These are phyloP conservation scores for Monosporascus sp. DNA, from an alignment of 2,329 filamentous ascomycete genomes.

Conservation along the genomic window DNA sequence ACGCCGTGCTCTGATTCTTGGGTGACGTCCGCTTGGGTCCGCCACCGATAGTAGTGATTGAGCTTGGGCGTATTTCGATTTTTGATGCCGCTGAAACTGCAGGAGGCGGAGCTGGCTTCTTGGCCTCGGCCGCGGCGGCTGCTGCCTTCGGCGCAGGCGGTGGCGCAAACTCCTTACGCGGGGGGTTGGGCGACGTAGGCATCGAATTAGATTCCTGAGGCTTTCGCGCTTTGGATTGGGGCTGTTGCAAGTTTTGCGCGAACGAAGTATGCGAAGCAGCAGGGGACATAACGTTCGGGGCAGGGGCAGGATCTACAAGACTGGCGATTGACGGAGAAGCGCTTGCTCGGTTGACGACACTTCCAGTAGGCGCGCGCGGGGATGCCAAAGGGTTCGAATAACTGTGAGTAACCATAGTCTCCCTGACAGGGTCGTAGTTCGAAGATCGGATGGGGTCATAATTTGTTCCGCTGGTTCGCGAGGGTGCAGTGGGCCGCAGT, in stretches of 20 bases:
- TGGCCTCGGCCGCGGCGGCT: conserved; percentile 29
- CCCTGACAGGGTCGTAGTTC: conserved; percentile 60
- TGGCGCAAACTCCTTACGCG: conserved; percentile 30
- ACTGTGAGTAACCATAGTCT: conserved; percentile 53
- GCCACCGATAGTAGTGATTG: conserved; percentile 27
- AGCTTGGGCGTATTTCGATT: conserved; percentile 28
- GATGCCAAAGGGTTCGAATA: conserved; percentile 43
- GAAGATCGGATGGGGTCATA: conserved; percentile 84
- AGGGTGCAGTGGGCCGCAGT: conserved; percentile 32
- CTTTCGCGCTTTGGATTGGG: conserved; percentile 24
- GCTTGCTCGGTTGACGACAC: conserved; percentile 63
- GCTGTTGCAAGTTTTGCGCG: conserved; percentile 22
- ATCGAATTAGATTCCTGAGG: conserved; percentile 31
- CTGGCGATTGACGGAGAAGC: conserved; percentile 89
- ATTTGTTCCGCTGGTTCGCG: conserved; percentile 68
- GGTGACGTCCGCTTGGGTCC: conserved; percentile 22
- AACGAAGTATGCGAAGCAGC: conserved; percentile 32
- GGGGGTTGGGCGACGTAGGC: conserved; percentile 38
- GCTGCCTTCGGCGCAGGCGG: conserved; percentile 25
- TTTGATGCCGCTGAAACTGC: conserved; percentile 17
- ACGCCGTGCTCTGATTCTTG: conserved; percentile 32
- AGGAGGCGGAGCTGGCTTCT: conserved; percentile 31
- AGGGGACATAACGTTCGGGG: conserved; percentile 34
- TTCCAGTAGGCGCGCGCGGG: conserved; percentile 39
- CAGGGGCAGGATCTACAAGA: conserved; percentile 66